Base-by-base conservation (phyloP, 805 yeast species). In the Myxozyma melibiosi region DNA sequence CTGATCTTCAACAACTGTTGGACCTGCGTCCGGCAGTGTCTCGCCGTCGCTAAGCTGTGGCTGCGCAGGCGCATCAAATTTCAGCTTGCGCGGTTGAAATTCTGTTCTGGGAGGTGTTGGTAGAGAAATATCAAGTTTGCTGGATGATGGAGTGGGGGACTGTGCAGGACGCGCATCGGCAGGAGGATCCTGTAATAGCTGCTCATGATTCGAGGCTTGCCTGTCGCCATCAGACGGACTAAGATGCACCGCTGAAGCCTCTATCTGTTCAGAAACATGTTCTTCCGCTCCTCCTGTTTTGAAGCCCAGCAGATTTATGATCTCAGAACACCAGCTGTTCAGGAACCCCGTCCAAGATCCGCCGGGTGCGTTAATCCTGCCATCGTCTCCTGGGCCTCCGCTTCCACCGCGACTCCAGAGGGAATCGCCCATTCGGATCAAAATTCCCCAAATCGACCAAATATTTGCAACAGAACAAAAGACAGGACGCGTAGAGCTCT, bases 381-480 rank as follows among this genome's bases (percentile, higher is more conserved):
- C n/a, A 16, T 27, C 48, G 18, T n/a, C 35, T 14, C 13, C 50
- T 13, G 31, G 13, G 5, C 40, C 50, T 9, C 31, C 22, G 7
- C 22, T 24, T 1, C 16, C 24, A 8, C 24, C 40, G 50, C 24
- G 50, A 45, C 24, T 45, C 50, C 50, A 22, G n/a, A 31, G 34
- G 50, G 50, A 45, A 45, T 45, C 50, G 34, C 50, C 34, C 50
- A 45, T 45, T 35, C 50, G 50, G 33, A 14, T 22, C 3, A 45
- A 24, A 35, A n/a, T n/a, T n/a, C n/a, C n/a, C n/a, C n/a, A n/a
- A 34, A 34, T 45, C 13, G 34, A n/a, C 34, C 40, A 31, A 33
- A 13, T 9, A 20, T 4, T 18, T 44, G 8, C 16, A 13, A 27
- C 22, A 45, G 22, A 3, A 6, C 9, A 20, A 45, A 24, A 45